Evolutionary conservation across 257 asterid species (phyloP), one percentile per base, ranked within the genome.

Genomic region (Fraxinus pennsylvanica): DNA sequence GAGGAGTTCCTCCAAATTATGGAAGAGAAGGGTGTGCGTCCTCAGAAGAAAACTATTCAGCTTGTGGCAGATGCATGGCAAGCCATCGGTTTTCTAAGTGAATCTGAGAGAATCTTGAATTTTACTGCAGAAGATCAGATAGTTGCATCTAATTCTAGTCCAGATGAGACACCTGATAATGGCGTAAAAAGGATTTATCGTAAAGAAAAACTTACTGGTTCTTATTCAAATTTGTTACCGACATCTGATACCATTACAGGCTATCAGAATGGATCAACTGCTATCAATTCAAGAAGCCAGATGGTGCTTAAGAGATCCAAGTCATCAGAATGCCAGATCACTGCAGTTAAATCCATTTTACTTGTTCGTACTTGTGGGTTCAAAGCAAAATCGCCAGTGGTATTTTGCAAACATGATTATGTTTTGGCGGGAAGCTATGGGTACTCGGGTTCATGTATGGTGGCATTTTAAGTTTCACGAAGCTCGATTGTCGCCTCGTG

Each of bases 41-140:
- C 97, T 15, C 78, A 69, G 73, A 83, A 79, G 82, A 87, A 87
- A 82, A 88, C 96, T 0, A 29, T 87, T 78, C 92, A 90, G 87
- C 96, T 95, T 17, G 96, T 95, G 27, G 93, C 96, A 70, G 99
- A 93, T 81, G 96, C 96, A 12, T 95, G 99, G 99, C 88, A 79
- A 33, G 87, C 96, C 71, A 91, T 95, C 35, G 98, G 98, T 67
- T 88, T 93, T 21, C 59, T 81, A 43, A 84, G 72, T 36, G 91
- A 95, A 78, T 96, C 96, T 22, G 82, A 85, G 81, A 90, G 92
- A 83, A 82, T 95, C 59, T 13, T 84, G 22, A 68, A 68, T 70
- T 80, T 81, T 38, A 47, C 65, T 13, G 85, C 76, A 6, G 78
- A 81, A 39, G 82, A 84, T 70, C 79, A 70, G 2, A 47, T 54